These are phyloP conservation scores for Raffaelea arxii DNA, from an alignment of 2,329 filamentous ascomycete genomes.

Conservation along the genomic window DNA sequence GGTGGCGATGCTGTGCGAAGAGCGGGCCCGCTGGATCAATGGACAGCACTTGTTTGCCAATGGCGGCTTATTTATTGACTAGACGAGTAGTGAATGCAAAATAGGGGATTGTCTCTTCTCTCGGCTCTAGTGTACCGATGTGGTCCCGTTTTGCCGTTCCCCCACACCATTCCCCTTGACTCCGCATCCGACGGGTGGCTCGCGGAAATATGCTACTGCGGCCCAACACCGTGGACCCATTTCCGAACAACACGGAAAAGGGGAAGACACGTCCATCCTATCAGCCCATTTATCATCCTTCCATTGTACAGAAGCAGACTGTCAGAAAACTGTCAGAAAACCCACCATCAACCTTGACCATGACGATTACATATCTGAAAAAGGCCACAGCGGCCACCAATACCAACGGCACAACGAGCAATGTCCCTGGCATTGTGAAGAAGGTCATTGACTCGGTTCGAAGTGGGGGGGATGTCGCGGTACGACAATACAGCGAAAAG, in stretches of 20 bases:
- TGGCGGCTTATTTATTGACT: slow-evolving; percentile 16
- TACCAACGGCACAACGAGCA: neutral
- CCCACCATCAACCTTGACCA: too few species aligned
- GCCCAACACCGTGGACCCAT: too few species aligned
- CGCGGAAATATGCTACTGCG: too few species aligned
- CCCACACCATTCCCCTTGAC: too few species aligned
- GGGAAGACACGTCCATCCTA: neutral
- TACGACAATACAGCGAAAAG: slow-evolving; percentile 38
- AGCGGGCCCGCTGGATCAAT: slow-evolving; percentile 36
- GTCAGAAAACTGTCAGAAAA: too few species aligned
- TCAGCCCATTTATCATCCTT: neutral
- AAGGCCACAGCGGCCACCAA: neutral
- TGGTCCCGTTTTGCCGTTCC: too few species aligned
- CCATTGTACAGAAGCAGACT: too few species aligned
- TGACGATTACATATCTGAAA: slow-evolving; percentile 7
- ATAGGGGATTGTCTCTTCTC: neutral
- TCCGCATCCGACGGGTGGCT: too few species aligned
- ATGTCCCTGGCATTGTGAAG: slow-evolving; percentile 31
- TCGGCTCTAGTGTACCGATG: too few species aligned
- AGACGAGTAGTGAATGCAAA: neutral
- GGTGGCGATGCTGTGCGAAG: slow-evolving; percentile 34
- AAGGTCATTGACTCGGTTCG: slow-evolving; percentile 37
- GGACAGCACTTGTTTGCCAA: slow-evolving; percentile 23
- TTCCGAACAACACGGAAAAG: too few species aligned
- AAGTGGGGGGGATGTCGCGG: slow-evolving; percentile 34